A percentile compares a stretch with the other conserved stretches of the same genome.
phyloP scores from a whole-genome alignment of 2,329 filamentous ascomycete species.

The Cryphonectria parasitica region DNA sequence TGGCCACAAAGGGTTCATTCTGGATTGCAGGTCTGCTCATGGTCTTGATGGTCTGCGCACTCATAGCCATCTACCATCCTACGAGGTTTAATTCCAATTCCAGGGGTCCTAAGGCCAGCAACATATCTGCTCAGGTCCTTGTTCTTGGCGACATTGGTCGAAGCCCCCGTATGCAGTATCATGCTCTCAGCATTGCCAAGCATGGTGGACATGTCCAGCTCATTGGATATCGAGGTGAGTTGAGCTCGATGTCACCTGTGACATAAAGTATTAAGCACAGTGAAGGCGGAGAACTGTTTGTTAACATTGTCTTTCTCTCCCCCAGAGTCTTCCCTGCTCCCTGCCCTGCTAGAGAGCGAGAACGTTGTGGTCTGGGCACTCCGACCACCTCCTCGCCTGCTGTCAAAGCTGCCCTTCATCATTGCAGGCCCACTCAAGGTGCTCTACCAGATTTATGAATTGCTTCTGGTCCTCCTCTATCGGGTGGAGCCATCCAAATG shows the following conservation, averaged over 20 bases:
- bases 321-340: conserved; percentile 68
- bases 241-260: background rate
- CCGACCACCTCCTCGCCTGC: conserved; percentile 64
- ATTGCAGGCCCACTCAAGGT: conserved; percentile 83
- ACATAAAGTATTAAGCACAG: background rate
- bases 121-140: conserved; percentile 70
- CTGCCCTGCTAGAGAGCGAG: conserved; percentile 71
- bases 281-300: background rate
- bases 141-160: conserved; percentile 94
- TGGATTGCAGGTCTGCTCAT: background rate
- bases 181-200: conserved; percentile 88
- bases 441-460: conserved; percentile 74
- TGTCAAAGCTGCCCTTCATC: conserved; percentile 76
- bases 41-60: conserved; percentile 20
- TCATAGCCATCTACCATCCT: conserved; percentile 38
- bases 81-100: conserved; percentile 36
- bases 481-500: conserved; percentile 74
- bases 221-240: conserved; percentile 81
- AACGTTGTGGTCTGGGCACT: conserved; percentile 75
- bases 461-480: conserved; percentile 77
- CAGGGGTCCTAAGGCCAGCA: conserved; percentile 29
- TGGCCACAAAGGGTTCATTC: background rate
- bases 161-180: conserved; percentile 98
- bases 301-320: conserved; percentile 23
- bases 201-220: conserved; percentile 81